phyloP scores from a whole-genome alignment of 164 flowering plant genomes.

The Cinnamomum chago region DNA sequence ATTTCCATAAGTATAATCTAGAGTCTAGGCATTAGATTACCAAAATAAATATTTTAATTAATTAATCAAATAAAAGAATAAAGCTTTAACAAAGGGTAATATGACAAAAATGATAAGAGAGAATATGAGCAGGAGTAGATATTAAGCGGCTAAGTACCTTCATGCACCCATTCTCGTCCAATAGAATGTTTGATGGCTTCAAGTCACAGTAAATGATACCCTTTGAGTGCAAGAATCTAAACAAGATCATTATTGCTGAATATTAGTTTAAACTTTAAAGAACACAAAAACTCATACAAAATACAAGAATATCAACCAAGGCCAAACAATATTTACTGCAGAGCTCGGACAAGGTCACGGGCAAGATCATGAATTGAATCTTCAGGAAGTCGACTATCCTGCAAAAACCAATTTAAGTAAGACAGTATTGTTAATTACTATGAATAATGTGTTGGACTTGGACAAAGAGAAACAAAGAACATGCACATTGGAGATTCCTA shows the following conservation, averaged over 20 bases:
- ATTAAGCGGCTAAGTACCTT: constrained; percentile 48
- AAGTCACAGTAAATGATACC: constrained; percentile 93
- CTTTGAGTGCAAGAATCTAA: constrained; percentile 86
- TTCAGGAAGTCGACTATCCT: constrained; percentile 92
- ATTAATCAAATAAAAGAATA: not conserved
- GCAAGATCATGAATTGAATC: constrained; percentile 85
- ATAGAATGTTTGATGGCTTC: constrained; percentile 88
- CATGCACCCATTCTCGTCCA: constrained; percentile 89
- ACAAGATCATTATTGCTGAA: constrained; percentile 2
- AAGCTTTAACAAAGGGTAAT: not conserved
- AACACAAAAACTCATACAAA: constrained; percentile 7
- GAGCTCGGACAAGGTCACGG: constrained; percentile 61
- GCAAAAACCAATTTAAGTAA: constrained; percentile 16
- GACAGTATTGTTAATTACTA: not conserved
- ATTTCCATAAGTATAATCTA: not conserved
- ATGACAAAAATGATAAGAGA: not conserved
- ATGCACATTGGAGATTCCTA: no score
- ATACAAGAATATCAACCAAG: constrained; percentile 7
- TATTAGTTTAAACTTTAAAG: constrained; percentile 9
- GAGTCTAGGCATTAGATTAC: not conserved
- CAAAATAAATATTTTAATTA: not conserved
- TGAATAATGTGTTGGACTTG: no score
- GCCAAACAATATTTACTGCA: constrained; percentile 45
- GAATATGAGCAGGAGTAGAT: not conserved
- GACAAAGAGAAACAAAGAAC: no score